phyloP scores from a whole-genome alignment of 768 basidiomycete species.

The Ramaria rubella region DNA sequence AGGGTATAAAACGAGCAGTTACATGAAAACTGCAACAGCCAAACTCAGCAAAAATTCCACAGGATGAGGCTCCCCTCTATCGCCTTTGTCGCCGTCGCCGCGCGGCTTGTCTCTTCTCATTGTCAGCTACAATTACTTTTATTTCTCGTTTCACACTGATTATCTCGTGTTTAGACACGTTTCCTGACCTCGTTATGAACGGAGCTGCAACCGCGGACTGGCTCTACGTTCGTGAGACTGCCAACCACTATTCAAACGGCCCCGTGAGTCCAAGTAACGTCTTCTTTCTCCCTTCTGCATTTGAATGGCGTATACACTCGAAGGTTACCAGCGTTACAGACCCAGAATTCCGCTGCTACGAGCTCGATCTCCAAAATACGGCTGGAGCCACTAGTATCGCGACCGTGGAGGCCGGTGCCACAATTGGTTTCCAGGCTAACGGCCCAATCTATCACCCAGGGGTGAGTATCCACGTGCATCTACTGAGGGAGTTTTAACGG shows the following conservation, averaged over 20 bases:
- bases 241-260: conserved; percentile 25
- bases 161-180: conserved; percentile 19
- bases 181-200: conserved; percentile 25
- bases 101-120: background rate
- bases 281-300: background rate
- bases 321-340: conserved; percentile 27
- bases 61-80: background rate
- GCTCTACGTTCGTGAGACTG: conserved; percentile 27
- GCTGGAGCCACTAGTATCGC: conserved; percentile 19
- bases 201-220: conserved; percentile 23
- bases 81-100: background rate
- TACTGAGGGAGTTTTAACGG: background rate
- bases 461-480: conserved; percentile 6
- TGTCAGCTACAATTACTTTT: background rate
- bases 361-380: conserved; percentile 21
- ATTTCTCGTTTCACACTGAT: background rate
- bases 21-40: no score
- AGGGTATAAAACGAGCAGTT: no score
- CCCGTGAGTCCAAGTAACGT: conserved; percentile 19
- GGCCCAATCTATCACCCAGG: conserved; percentile 15
- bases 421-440: conserved; percentile 23
- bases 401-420: conserved; percentile 23
- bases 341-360: conserved; percentile 29
- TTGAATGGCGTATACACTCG: background rate
- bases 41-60: no score